Evolutionary conservation across 2,329 filamentous ascomycete genomes (phyloP), one percentile per base, ranked within the genome.

Genomic region (Arthrobotrys sphaeroides): DNA sequence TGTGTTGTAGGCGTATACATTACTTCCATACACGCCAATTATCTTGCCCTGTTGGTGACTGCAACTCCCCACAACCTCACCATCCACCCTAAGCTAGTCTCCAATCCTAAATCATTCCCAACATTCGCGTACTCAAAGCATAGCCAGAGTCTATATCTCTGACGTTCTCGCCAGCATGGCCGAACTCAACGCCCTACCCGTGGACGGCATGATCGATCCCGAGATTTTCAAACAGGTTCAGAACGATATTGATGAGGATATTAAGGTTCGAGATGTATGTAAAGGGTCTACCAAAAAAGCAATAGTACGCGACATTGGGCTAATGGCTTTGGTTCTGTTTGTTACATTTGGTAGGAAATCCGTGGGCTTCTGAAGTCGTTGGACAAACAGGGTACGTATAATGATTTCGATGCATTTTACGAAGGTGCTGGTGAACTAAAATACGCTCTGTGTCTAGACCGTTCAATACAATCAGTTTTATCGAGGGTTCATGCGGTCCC

Each of bases 401-500:
- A 31, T 55, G 16, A 16, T 5, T 3, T 20, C 10, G 16, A 1
- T 16, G 7, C 12, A 53, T 5, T 0, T 4, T 3, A n/a, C 12
- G 20, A 3, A 2, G 5, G 1, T 38, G 1, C 5, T 0, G 12
- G 7, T 36, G 31, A 10, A 28, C 36, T 69, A 24, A 53, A 3
- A 12, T 16, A 5, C 42, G 20, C 28, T 10, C 40, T 60, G 5
- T 5, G 12, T 45, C 12, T 70, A 87, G 91, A 92, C 78, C 89
- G 92, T 79, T 89, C 89, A 77, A 90, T 91, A 20, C 92, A 94
- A 80, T 93, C 94, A 47, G 87, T 94, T 64, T 88, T 98, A 59
- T 95, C 94, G 38, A 87, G 92, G 81, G 92, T 95, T 57, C 95
- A 99, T 83, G 95, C 94, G 1, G 97, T 93, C 3, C 90, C 92